phyloP scores from a whole-genome alignment of 305 asterid genomes.

The Solanum chacoense region DNA sequence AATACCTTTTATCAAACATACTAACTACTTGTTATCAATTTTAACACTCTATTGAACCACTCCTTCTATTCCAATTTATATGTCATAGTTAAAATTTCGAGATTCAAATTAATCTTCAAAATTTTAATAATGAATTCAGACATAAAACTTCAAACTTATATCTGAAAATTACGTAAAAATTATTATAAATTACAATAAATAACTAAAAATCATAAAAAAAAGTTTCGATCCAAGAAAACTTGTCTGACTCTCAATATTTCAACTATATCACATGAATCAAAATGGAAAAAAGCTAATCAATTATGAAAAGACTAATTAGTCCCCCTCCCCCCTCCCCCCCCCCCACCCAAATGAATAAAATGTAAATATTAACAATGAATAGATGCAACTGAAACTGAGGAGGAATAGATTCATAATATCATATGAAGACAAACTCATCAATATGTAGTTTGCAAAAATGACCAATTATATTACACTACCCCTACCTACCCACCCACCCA shows the following conservation, averaged over 20 bases:
- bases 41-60: neutral
- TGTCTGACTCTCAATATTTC: neutral
- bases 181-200: rapidly evolving
- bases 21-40: neutral
- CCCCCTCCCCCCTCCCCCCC: neutral
- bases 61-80: neutral
- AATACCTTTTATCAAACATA: neutral
- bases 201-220: rapidly evolving
- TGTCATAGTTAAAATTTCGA: too few species aligned
- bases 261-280: rapidly evolving
- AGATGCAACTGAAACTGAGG: slow-evolving; percentile 55
- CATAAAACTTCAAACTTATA: neutral
- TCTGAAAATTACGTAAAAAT: too few species aligned
- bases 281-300: neutral
- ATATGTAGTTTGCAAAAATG: neutral
- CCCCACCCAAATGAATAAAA: too few species aligned
- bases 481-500: neutral
- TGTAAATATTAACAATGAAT: too few species aligned
- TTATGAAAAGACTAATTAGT: neutral
- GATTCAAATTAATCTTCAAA: too few species aligned
- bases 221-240: rapidly evolving
- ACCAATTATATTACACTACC: neutral
- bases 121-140: too few species aligned
- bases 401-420: neutral
- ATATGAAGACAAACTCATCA: neutral